Percentiles rank a stretch among this genome's conserved stretches.
Conservation (phyloP, 2,329 filamentous ascomycete species). For the Phialemoniopsis sp. region DNA sequence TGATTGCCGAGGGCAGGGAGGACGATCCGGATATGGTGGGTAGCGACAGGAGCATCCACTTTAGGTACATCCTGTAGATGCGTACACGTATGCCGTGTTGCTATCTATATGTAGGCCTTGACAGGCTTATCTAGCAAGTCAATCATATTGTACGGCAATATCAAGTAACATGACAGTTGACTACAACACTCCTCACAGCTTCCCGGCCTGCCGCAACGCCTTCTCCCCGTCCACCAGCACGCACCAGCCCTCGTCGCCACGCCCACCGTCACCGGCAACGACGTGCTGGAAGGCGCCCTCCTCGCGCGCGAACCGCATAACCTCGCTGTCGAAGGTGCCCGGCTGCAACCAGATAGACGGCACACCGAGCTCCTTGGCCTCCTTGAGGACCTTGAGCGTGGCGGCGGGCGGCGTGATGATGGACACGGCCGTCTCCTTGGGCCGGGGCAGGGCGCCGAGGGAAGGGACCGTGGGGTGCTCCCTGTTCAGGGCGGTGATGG, state of each 20-base stretch:
- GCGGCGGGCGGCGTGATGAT: slow-evolving; percentile 83
- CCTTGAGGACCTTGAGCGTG: slow-evolving; percentile 69
- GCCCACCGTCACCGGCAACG: slow-evolving; percentile 60
- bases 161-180: too few species aligned
- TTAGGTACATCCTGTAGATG: too few species aligned
- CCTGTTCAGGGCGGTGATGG: slow-evolving; percentile 56
- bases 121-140: too few species aligned
- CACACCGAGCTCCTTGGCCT: slow-evolving; percentile 72
- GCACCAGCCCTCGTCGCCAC: slow-evolving; percentile 76
- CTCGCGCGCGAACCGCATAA: slow-evolving; percentile 63
- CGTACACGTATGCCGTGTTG: too few species aligned
- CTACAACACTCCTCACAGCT: slow-evolving; percentile 34
- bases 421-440: slow-evolving; percentile 70
- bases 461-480: slow-evolving; percentile 62
- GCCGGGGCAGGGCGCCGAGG: slow-evolving; percentile 58
- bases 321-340: slow-evolving; percentile 76
- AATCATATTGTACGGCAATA: too few species aligned
- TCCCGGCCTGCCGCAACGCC: slow-evolving; percentile 53
- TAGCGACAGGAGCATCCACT: too few species aligned
- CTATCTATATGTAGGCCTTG: too few species aligned
- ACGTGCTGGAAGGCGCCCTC: slow-evolving; percentile 65
- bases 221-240: slow-evolving; percentile 79
- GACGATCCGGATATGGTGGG: too few species aligned
- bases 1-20: too few species aligned
- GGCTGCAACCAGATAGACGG: slow-evolving; percentile 86